Percentiles rank a stretch among this genome's conserved stretches.
Conservation (phyloP, 768 basidiomycete genomes). For the Russula brevipes region DNA sequence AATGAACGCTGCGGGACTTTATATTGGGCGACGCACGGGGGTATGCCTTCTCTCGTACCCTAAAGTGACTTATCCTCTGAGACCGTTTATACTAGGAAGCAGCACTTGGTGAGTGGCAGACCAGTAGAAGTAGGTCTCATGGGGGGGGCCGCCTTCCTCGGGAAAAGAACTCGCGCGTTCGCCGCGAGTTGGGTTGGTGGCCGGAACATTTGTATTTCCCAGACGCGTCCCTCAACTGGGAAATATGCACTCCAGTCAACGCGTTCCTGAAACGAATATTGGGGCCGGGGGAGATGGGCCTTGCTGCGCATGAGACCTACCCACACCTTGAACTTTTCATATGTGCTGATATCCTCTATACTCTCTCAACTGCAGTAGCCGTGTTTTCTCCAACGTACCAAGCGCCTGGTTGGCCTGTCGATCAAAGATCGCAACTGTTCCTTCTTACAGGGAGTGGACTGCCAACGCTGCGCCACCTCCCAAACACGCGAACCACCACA, state of each 20-base stretch:
- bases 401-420: constrained; percentile 2
- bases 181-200: not conserved
- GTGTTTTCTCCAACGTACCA: not conserved
- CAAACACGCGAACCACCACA: not conserved
- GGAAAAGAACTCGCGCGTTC: not conserved
- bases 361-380: constrained; percentile 4
- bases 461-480: not conserved
- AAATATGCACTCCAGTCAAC: not conserved
- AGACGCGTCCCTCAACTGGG: not conserved
- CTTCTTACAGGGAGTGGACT: not conserved
- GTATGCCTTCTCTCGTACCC: not conserved
- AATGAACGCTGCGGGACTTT: not conserved
- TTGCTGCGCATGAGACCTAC: not conserved
- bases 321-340: not conserved
- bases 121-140: not conserved
- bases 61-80: not conserved
- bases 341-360: not conserved
- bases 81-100: not conserved
- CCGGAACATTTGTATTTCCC: not conserved
- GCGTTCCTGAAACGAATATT: not conserved
- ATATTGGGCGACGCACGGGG: not conserved
- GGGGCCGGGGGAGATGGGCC: not conserved
- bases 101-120: not conserved
- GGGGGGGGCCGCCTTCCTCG: not conserved
- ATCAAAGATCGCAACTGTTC: not conserved